Evolutionary conservation across 2,329 filamentous ascomycete species (phyloP).

Genomic region (Ambrosiella beaveri): DNA sequence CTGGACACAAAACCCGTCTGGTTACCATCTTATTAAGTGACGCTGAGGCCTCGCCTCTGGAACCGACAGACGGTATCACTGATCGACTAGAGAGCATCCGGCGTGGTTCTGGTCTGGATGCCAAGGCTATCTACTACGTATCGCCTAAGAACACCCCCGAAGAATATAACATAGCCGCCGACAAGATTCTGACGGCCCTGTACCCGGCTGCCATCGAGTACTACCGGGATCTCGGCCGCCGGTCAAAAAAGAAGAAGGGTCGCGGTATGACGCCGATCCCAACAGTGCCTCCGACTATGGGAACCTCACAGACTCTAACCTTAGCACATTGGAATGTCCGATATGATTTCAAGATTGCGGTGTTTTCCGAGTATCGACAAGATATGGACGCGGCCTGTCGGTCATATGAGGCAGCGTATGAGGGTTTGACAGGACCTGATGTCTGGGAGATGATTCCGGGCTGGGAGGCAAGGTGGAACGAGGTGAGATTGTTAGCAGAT

Average conservation of each 20-base stretch:
- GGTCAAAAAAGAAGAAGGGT: conserved; percentile 73
- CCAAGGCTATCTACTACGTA: conserved; percentile 72
- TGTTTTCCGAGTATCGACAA: conserved; percentile 83
- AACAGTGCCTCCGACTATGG: conserved; percentile 63
- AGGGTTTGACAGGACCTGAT: conserved; percentile 63
- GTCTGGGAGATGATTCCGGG: conserved; percentile 76
- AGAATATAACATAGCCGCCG: conserved; percentile 57
- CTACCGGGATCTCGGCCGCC: conserved; percentile 86
- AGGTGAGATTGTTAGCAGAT: conserved; percentile 78
- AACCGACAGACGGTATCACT: conserved; percentile 38
- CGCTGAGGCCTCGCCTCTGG: conserved; percentile 28
- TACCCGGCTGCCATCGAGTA: conserved; percentile 70
- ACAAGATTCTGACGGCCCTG: conserved; percentile 53
- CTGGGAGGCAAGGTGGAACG: conserved; percentile 82
- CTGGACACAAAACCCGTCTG: conserved; percentile 62
- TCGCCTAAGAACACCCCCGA: conserved; percentile 53
- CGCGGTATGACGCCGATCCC: conserved; percentile 63
- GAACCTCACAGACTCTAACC: conserved; percentile 73
- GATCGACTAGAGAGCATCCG: conserved; percentile 66
- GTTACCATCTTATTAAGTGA: conserved; percentile 65
- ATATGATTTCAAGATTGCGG: conserved; percentile 83
- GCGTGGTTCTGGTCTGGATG: conserved; percentile 60
- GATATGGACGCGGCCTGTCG: conserved; percentile 78
- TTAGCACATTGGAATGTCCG: conserved; percentile 79
- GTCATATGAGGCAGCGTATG: conserved; percentile 76